Base-by-base conservation (phyloP, 805 yeast genomes). In the Teunomyces aglyptinius region DNA sequence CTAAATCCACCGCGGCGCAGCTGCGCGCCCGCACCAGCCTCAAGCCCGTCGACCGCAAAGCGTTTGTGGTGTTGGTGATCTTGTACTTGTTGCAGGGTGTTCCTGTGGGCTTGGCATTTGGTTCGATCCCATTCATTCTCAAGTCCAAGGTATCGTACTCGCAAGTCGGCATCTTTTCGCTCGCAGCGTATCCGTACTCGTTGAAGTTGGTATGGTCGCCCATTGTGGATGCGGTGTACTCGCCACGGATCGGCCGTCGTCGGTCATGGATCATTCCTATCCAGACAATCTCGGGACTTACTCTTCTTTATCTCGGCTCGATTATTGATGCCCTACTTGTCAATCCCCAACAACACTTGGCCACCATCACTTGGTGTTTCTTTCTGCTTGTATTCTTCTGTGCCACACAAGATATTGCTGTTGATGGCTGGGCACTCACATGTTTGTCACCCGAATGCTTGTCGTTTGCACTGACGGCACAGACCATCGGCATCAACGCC, bases 391-490 rank as follows among this genome's bases (percentile, higher is more conserved):
- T 94, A 27, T 80, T 92, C 48, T 74, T 91, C 49, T 91, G 97
- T 69, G 97, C 98, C 0, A 92, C 99, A 0, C 99, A 94, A 65
- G 99, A 94, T 63, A 94, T 94, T 46, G 98, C 99, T 0, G 99
- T 94, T 18, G 99, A 94, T 68, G 98, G 99, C 8, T 94, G 99
- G 99, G 97, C 98, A 0, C 70, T 94, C 59, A 94, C 97, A 1
- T 82, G 92, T 33, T 72, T 94, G 44, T 82, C 91, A 13, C 82
- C 83, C 20, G 80, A 80, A 22, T 85, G 95, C 11, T 73, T 94
- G 50, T 83, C 95, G 13, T 94, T 82, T 70, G 98, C 99, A 0
- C 88, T 96, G 4, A 94, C 99, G 0, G 99, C 99, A 0, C 99
- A 94, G 67, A 94, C 99, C 0, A 81, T 94, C 39, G 99, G 99